Evolutionary conservation across 805 yeast species (phyloP).

Genomic region (Lachancea sp.): DNA sequence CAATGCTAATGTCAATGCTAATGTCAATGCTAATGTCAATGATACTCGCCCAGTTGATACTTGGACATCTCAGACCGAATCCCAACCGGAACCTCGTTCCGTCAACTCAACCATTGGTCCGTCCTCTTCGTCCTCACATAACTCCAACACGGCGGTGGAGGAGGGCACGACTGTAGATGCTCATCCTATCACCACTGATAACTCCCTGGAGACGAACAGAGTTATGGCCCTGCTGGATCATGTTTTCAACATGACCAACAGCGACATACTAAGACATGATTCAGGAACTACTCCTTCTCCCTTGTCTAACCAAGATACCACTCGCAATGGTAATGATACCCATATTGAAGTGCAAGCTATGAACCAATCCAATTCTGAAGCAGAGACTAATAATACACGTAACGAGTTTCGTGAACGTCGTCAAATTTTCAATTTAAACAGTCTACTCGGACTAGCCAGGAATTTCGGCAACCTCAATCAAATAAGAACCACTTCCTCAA

Average conservation of each 20-base stretch:
- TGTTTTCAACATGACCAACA: slow-evolving; percentile 14
- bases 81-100: neutral
- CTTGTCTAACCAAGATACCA: neutral
- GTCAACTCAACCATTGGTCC: no score
- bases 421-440: slow-evolving; percentile 7
- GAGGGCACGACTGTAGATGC: neutral
- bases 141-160: no score
- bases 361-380: neutral
- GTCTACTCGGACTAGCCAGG: slow-evolving; percentile 6
- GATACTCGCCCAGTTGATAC: neutral
- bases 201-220: slow-evolving; percentile 14
- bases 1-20: no score
- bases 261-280: neutral
- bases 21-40: no score
- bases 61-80: neutral
- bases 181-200: neutral
- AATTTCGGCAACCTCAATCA: neutral
- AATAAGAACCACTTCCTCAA: neutral
- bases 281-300: neutral
- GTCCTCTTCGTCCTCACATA: no score
- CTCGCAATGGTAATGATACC: neutral
- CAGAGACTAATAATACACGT: neutral
- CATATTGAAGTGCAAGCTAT: neutral
- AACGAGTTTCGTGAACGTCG: slow-evolving; percentile 1
- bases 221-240: slow-evolving; percentile 22